phyloP scores from a whole-genome alignment of 345 rosid species.

The Corchorus olitorius region DNA sequence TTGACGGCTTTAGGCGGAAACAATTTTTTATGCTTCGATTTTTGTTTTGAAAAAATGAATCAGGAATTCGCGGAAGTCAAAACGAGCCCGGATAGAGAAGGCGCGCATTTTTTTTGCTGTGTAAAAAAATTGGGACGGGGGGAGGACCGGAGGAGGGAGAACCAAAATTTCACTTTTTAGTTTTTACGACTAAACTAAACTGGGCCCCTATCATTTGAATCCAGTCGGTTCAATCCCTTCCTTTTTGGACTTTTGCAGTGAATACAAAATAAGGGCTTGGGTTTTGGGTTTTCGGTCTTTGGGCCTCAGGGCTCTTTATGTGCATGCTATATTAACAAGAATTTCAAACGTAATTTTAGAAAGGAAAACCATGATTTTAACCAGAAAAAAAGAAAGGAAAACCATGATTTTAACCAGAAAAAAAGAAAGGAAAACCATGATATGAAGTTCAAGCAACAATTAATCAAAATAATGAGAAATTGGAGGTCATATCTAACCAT shows the following conservation, averaged over 20 bases:
- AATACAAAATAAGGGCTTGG: neutral
- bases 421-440: neutral
- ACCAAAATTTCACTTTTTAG: neutral
- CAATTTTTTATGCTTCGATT: neutral
- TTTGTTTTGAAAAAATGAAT: neutral
- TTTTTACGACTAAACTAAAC: neutral
- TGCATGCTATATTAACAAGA: neutral
- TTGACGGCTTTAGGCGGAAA: conserved; percentile 1
- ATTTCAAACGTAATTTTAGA: too few relatives aligned
- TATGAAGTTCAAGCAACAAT: neutral
- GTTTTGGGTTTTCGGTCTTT: neutral
- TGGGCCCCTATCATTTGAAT: too few relatives aligned
- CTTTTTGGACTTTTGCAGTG: neutral
- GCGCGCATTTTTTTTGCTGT: conserved; percentile 4
- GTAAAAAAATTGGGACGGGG: neutral
- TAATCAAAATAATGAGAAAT: neutral
- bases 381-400: too few relatives aligned
- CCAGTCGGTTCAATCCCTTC: too few relatives aligned
- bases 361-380: too few relatives aligned
- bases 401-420: too few relatives aligned
- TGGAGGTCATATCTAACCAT: neutral
- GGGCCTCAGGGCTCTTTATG: neutral
- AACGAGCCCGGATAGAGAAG: neutral
- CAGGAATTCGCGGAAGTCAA: neutral
- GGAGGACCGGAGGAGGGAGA: neutral